Conservation (phyloP, 1,284 basidiomycete species). For the Rhodotorula sp. region DNA sequence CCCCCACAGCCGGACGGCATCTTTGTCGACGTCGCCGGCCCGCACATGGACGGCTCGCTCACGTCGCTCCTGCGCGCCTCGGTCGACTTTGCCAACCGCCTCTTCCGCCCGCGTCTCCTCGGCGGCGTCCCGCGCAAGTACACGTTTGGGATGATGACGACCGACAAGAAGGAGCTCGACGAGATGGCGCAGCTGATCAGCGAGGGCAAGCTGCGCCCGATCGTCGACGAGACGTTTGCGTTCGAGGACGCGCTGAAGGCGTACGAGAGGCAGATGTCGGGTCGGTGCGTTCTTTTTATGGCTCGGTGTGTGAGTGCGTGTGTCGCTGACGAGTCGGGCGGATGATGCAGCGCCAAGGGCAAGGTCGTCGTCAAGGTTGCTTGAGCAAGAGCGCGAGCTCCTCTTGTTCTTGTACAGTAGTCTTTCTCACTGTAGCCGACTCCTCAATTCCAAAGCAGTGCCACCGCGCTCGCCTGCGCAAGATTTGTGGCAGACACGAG, state of each 20-base stretch:
- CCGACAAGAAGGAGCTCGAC: conserved; percentile 30
- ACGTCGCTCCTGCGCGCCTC: not conserved
- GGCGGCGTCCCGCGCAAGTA: conserved; percentile 41
- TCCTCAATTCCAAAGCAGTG: no score
- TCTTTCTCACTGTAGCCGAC: not conserved
- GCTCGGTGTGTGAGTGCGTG: accelerated
- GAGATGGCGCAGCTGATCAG: conserved; percentile 52
- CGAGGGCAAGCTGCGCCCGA: conserved; percentile 57
- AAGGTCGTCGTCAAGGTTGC: conserved; percentile 57
- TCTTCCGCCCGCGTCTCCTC: conserved; percentile 17
- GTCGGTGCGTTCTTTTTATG: conserved; percentile 46
- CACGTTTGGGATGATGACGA: conserved; percentile 45
- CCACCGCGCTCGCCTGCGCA: no score
- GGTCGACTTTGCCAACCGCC: conserved; percentile 5
- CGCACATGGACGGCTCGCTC: conserved; percentile 4
- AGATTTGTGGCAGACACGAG: no score
- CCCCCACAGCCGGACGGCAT: conserved; percentile 3
- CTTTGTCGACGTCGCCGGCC: conserved; percentile 33
- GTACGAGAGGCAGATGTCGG: conserved; percentile 62
- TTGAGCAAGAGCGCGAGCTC: no score
- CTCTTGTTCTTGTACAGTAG: not conserved
- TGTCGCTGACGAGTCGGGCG: no score
- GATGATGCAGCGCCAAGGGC: conserved; percentile 57
- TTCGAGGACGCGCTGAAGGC: conserved; percentile 64
- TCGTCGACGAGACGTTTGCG: conserved; percentile 63